Evolutionary conservation across 2,329 filamentous ascomycete species (phyloP).

Genomic region (Pleurostoma richardsiae): DNA sequence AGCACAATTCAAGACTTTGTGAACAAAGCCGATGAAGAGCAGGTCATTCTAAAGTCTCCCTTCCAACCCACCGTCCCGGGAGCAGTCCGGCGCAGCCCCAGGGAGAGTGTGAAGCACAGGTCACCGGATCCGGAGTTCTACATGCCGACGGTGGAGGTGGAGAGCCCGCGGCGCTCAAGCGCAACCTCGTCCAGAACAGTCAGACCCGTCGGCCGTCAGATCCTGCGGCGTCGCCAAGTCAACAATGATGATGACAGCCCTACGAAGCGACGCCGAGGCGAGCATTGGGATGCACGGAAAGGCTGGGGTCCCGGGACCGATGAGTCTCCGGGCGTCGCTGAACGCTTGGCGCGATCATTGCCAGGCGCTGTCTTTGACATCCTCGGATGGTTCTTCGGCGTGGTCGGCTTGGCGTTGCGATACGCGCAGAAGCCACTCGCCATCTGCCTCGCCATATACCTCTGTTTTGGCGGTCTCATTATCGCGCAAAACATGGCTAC

Average conservation of each 20-base stretch:
- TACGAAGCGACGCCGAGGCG: slow-evolving; percentile 6
- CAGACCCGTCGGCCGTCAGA: slow-evolving; percentile 18
- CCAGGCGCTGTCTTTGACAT: slow-evolving; percentile 32
- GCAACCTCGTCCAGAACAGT: slow-evolving; percentile 26
- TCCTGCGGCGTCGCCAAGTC: slow-evolving; percentile 16
- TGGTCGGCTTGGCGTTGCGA: slow-evolving; percentile 54
- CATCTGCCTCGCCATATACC: slow-evolving; percentile 54
- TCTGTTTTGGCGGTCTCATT: slow-evolving; percentile 54
- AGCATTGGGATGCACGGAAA: not conserved
- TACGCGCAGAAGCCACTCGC: slow-evolving; percentile 62
- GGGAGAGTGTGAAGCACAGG: slow-evolving; percentile 20
- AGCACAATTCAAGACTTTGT: slow-evolving; percentile 47
- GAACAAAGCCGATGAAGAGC: slow-evolving; percentile 48
- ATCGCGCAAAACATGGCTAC: slow-evolving; percentile 59
- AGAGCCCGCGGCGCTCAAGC: slow-evolving; percentile 28
- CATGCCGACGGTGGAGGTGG: slow-evolving; percentile 44
- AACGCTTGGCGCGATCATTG: slow-evolving; percentile 27
- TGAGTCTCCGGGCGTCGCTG: slow-evolving; percentile 15
- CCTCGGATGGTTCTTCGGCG: slow-evolving; percentile 45
- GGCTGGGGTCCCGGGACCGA: slow-evolving; percentile 5
- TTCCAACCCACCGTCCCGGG: slow-evolving; percentile 48
- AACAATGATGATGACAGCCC: slow-evolving; percentile 12
- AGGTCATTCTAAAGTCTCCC: slow-evolving; percentile 47
- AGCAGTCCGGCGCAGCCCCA: slow-evolving; percentile 22
- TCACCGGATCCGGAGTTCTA: slow-evolving; percentile 46